These are phyloP conservation scores for Mortierella sp. DNA, from an alignment of 371 early-diverging fungal species.

Conservation along the genomic window DNA sequence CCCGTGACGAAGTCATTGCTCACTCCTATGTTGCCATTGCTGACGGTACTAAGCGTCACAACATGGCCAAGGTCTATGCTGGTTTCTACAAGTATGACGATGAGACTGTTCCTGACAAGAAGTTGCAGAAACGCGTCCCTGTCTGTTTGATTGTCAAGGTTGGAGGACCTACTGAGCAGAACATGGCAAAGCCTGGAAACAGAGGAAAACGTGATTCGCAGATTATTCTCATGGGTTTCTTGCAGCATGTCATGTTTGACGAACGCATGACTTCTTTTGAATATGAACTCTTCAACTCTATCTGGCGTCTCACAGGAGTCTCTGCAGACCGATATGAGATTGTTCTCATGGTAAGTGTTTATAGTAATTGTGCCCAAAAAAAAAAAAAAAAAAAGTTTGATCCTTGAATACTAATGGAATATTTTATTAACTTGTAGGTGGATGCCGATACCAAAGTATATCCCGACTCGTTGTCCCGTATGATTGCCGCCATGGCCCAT, in stretches of 20 bases:
- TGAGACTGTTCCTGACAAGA: constrained; percentile 62
- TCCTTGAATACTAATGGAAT: not conserved
- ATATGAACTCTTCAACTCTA: constrained; percentile 92
- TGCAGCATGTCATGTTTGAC: constrained; percentile 94
- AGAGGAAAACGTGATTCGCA: constrained; percentile 99
- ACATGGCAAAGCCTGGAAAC: constrained; percentile 89
- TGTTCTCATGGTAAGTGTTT: constrained; percentile 85
- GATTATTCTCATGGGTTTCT: constrained; percentile 97
- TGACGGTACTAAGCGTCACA: constrained; percentile 92
- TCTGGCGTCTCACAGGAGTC: constrained; percentile 87
- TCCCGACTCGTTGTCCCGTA: constrained; percentile 80
- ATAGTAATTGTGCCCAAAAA: too few species aligned
- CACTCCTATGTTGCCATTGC: constrained; percentile 94
- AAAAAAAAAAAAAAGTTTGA: not conserved
- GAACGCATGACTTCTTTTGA: constrained; percentile 97
- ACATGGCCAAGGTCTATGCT: constrained; percentile 95
- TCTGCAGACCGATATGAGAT: constrained; percentile 89
- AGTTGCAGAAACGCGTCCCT: constrained; percentile 76
- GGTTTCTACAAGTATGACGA: constrained; percentile 88
- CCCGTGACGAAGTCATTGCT: constrained; percentile 73
- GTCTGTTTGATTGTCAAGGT: constrained; percentile 95
- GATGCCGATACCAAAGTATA: constrained; percentile 96
- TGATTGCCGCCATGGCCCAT: constrained; percentile 81
- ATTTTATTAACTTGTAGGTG: constrained; percentile 51
- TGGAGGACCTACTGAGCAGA: constrained; percentile 87